These are phyloP conservation scores for Fusarium odoratissimum DNA, from an alignment of 2,329 filamentous ascomycete species.

Conservation along the genomic window DNA sequence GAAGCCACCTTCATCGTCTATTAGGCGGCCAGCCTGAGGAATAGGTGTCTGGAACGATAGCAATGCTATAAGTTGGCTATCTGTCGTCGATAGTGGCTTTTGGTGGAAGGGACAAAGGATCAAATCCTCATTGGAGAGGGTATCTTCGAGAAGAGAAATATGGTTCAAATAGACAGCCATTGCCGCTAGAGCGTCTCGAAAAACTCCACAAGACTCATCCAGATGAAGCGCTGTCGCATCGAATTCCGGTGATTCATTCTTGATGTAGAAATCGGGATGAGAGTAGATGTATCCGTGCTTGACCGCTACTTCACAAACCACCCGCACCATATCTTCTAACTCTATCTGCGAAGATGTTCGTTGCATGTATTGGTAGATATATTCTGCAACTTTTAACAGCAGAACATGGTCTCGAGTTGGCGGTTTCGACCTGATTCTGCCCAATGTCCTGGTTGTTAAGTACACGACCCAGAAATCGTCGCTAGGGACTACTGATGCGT, in stretches of 20 bases:
- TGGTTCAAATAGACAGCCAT: background rate
- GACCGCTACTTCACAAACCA: background rate
- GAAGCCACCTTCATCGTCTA: background rate
- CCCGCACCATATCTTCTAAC: background rate
- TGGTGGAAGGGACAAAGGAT: background rate
- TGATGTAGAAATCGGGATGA: background rate
- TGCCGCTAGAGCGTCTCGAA: background rate
- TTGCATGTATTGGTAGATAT: background rate
- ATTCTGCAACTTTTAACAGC: background rate
- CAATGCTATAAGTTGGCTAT: rapidly evolving
- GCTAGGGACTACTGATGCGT: rapidly evolving
- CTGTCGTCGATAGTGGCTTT: rapidly evolving
- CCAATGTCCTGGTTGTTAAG: background rate
- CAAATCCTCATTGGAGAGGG: background rate
- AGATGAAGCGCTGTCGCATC: too few species aligned
- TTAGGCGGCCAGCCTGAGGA: background rate
- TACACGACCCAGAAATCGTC: background rate
- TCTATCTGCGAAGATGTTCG: rapidly evolving
- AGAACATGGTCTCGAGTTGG: background rate
- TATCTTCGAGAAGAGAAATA: background rate
- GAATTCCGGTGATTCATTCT: rapidly evolving
- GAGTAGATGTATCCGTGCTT: background rate
- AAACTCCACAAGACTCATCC: background rate
- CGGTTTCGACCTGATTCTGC: background rate
- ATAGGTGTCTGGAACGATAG: background rate